phyloP scores from a whole-genome alignment of 2,329 filamentous ascomycete species.

The Exophiala xenobiotica region DNA sequence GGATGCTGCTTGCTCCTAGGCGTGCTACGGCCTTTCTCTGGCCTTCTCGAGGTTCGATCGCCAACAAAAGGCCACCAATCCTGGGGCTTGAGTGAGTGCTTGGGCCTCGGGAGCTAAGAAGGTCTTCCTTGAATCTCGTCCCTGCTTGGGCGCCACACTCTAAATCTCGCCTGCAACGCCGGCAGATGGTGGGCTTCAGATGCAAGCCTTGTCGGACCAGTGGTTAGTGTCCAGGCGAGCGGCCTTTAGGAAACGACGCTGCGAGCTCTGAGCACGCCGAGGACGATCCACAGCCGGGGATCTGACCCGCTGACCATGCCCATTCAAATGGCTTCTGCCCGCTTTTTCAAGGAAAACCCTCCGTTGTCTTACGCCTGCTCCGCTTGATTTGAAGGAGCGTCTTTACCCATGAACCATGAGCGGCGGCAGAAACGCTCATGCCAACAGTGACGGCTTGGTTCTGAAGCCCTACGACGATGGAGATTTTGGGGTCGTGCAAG shows the following conservation, averaged over 20 bases:
- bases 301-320: constrained; percentile 8
- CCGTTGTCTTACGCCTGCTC: constrained; percentile 1
- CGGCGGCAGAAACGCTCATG: constrained; percentile 3
- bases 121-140: constrained; percentile 5
- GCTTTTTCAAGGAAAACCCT: constrained; percentile 12
- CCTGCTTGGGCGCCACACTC: constrained; percentile 25
- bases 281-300: constrained; percentile 13
- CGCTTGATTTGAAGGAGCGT: constrained; percentile 8
- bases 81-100: neutral
- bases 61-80: constrained; percentile 13
- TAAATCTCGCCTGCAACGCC: constrained; percentile 28
- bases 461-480: neutral
- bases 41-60: neutral
- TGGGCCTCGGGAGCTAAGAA: constrained; percentile 2
- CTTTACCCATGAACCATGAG: constrained; percentile 23
- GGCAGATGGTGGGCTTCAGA: constrained; percentile 21
- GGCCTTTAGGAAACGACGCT: constrained; percentile 7
- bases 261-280: constrained; percentile 1
- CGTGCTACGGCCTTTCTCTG: neutral
- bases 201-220: constrained; percentile 27
- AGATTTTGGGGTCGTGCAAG: constrained; percentile 1
- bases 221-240: constrained; percentile 18
- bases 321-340: constrained; percentile 16
- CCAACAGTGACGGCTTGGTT: constrained; percentile 14
- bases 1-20: neutral